Evolutionary conservation across 2,329 filamentous ascomycete genomes (phyloP).

Genomic region (Fusarium proliferatum): DNA sequence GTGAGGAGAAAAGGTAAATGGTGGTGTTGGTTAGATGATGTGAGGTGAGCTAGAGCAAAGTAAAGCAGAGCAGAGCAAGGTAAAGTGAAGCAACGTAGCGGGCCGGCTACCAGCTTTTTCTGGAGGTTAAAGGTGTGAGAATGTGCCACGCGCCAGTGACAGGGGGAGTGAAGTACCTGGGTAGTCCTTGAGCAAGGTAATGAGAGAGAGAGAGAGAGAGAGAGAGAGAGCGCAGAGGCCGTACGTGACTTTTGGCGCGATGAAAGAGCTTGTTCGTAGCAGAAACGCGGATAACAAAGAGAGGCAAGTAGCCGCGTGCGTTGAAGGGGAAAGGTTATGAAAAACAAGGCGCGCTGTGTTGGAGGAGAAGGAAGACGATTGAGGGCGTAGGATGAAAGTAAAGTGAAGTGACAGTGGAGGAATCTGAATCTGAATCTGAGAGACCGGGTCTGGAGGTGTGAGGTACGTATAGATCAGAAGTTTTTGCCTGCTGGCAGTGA

Average conservation of each 20-base stretch:
- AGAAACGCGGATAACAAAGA: slow-evolving; percentile 14
- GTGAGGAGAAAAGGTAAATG: slow-evolving; percentile 10
- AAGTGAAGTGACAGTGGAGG: slow-evolving; percentile 23
- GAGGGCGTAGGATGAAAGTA: slow-evolving; percentile 31
- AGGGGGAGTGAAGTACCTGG: slow-evolving; percentile 28
- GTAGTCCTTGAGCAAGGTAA: slow-evolving; percentile 9
- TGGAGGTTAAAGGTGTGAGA: slow-evolving; percentile 37
- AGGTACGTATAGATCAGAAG: slow-evolving; percentile 47
- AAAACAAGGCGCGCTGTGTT: neutral
- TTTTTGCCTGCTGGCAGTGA: slow-evolving; percentile 39
- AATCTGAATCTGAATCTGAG: slow-evolving; percentile 31
- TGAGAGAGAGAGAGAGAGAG: slow-evolving; percentile 30
- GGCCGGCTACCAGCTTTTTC: slow-evolving; percentile 37
- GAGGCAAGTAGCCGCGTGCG: neutral
- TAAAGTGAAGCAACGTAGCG: slow-evolving; percentile 34
- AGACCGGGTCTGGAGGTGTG: neutral
- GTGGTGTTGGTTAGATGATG: slow-evolving; percentile 14
- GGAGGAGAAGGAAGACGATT: slow-evolving; percentile 20
- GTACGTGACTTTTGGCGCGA: slow-evolving; percentile 36
- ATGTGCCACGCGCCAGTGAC: slow-evolving; percentile 39
- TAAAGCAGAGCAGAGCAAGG: slow-evolving; percentile 26
- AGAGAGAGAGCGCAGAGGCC: slow-evolving; percentile 19
- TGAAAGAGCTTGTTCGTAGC: slow-evolving; percentile 22
- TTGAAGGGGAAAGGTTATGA: neutral
- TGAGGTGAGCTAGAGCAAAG: slow-evolving; percentile 4